A percentile compares a stretch with the other conserved stretches of the same genome.
Evolutionary conservation across 2,329 filamentous ascomycete genomes (phyloP).

Genomic region (Cordyceps tenuipes): DNA sequence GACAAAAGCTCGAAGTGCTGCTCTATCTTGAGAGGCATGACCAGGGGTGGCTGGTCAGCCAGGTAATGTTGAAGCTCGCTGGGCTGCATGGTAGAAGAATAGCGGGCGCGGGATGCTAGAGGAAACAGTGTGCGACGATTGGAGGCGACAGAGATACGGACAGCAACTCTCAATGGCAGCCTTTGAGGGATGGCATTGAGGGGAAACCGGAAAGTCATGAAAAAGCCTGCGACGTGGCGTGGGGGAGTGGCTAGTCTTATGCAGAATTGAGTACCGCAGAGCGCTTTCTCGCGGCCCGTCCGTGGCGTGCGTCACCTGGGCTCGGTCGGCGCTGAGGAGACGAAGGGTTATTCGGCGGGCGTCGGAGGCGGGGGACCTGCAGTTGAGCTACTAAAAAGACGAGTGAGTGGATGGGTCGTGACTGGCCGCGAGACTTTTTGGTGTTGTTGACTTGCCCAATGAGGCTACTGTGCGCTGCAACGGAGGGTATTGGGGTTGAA

Average conservation of each 20-base stretch:
- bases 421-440: too few species aligned
- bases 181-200: slow-evolving; percentile 28
- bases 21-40: slow-evolving; percentile 83
- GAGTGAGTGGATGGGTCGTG: too few species aligned
- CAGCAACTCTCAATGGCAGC: slow-evolving; percentile 20
- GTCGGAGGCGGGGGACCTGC: slow-evolving; percentile 1
- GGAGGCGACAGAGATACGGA: not conserved
- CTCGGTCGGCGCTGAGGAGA: not conserved
- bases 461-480: not conserved
- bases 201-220: slow-evolving; percentile 28
- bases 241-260: slow-evolving; percentile 14
- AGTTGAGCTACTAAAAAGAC: too few species aligned
- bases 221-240: slow-evolving; percentile 14
- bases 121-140: slow-evolving; percentile 1
- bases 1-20: slow-evolving; percentile 78
- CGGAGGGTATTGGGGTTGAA: not conserved
- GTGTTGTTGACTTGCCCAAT: slow-evolving; percentile 8
- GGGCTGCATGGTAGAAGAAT: slow-evolving; percentile 42
- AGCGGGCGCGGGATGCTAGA: slow-evolving; percentile 17
- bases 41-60: slow-evolving; percentile 80
- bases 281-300: slow-evolving; percentile 9
- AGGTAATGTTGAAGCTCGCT: slow-evolving; percentile 67
- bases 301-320: slow-evolving; percentile 3
- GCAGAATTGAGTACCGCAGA: not conserved
- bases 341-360: slow-evolving; percentile 1